Evolutionary conservation across 2,329 filamentous ascomycete species (phyloP).

Genomic region (Diaporthe ilicicola): DNA sequence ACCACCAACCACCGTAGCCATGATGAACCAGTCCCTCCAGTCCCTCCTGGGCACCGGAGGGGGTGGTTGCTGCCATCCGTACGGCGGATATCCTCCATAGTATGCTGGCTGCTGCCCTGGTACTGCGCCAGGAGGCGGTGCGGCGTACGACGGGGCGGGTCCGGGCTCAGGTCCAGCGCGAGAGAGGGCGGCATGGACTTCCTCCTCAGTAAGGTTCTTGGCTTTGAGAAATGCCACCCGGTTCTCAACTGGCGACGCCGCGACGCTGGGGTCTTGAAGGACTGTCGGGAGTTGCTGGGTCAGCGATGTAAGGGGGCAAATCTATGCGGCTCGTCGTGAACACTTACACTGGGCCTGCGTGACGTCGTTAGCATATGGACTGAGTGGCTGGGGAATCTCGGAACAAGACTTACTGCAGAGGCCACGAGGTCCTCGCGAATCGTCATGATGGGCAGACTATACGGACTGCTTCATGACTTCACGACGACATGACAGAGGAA

Average conservation of each 20-base stretch:
- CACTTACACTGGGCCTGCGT: slow-evolving; percentile 54
- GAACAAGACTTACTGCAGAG: slow-evolving; percentile 72
- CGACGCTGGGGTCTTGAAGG: slow-evolving; percentile 92
- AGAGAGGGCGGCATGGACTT: slow-evolving; percentile 85
- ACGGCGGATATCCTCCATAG: slow-evolving; percentile 55
- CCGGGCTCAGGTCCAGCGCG: slow-evolving; percentile 71
- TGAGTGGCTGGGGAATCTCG: neutral
- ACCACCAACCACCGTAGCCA: slow-evolving; percentile 93
- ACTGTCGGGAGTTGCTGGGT: slow-evolving; percentile 60
- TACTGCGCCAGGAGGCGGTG: slow-evolving; percentile 53
- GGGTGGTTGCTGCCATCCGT: slow-evolving; percentile 65
- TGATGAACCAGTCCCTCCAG: slow-evolving; percentile 99
- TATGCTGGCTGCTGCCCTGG: slow-evolving; percentile 54
- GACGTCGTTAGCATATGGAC: slow-evolving; percentile 29
- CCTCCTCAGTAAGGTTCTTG: slow-evolving; percentile 96
- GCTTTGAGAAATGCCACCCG: slow-evolving; percentile 91
- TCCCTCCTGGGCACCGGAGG: slow-evolving; percentile 78
- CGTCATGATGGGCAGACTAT: slow-evolving; percentile 63
- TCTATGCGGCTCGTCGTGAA: neutral
- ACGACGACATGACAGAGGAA: slow-evolving; percentile 5
- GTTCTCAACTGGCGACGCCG: slow-evolving; percentile 89
- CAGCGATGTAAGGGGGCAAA: slow-evolving; percentile 4
- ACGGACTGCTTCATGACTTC: slow-evolving; percentile 27
- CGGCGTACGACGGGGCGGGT: slow-evolving; percentile 50
- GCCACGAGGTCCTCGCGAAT: slow-evolving; percentile 93